Conservation (phyloP, 768 basidiomycete species). For the Phanerochaete sordida region DNA sequence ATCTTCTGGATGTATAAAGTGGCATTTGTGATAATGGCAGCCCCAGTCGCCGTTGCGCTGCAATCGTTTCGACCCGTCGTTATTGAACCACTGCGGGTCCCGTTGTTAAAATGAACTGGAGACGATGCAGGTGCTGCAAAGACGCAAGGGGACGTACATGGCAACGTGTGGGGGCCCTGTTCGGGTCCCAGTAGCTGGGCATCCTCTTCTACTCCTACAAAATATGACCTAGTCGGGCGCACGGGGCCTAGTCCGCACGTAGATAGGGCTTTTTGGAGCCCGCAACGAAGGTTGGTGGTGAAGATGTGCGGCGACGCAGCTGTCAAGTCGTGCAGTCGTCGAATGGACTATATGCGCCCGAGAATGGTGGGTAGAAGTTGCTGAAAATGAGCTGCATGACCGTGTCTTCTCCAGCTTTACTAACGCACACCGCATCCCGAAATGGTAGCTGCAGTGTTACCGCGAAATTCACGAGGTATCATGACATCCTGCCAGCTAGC, state of each 20-base stretch:
- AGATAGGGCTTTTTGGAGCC: no score
- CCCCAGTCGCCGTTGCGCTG: neutral
- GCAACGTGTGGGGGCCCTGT: slow-evolving; percentile 1
- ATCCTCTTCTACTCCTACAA: no score
- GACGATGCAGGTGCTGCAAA: no score
- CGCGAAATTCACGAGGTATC: no score
- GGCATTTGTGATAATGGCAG: slow-evolving; percentile 8
- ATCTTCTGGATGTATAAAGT: slow-evolving; percentile 17
- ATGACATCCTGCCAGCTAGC: no score
- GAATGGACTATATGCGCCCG: no score
- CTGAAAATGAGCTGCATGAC: neutral
- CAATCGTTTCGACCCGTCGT: slow-evolving; percentile 11
- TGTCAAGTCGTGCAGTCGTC: no score
- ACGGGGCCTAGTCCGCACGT: no score
- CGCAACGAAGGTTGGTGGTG: no score
- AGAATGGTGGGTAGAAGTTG: neutral
- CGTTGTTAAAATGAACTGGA: neutral
- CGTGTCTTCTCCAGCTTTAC: neutral
- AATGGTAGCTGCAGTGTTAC: neutral
- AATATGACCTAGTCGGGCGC: no score
- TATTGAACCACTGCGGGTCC: slow-evolving; percentile 13
- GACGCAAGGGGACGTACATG: slow-evolving; percentile 5
- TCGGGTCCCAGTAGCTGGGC: neutral
- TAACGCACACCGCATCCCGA: neutral
- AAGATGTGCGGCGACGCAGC: no score